Base-by-base conservation (phyloP, 163 green algal genomes). In the Scenedesmus sp. region DNA sequence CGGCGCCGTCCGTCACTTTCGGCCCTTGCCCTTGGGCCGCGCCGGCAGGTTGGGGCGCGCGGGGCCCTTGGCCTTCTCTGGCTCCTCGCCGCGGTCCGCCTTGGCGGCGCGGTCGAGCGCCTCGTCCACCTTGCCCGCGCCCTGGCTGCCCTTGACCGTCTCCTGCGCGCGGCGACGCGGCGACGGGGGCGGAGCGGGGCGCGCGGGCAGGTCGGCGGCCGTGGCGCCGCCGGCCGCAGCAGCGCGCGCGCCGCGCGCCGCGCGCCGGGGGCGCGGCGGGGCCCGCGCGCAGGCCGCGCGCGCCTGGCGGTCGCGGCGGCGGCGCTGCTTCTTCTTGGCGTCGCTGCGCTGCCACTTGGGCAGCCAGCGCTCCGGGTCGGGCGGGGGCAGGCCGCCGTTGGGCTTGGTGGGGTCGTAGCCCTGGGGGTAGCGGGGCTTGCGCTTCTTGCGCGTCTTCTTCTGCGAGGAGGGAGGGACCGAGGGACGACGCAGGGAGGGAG, bases 291-390 rank as follows among this genome's bases (percentile, higher is more conserved):
- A 47, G 7, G n/a, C 39, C 39, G 39, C 39, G 39, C 70, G n/a
- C 42, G 71, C 74, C 62, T 67, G 50, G 36, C 75, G 60, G 29
- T 75, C 60, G 14, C 74, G 60, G 28, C 73, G 58, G 22, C 47
- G 31, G 75, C 48, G 60, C 48, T 88, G 83, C 72, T 88, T 87
- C 76, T 94, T 95, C 84, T 97, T 98, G 83, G 90, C 93, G 17
- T 95, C 93, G 29, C 86, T 86, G 45, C 96, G 89, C 78, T 99
- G 91, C 91, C 94, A 97, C 86, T 97, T 98, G 48, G 96, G 94
- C 67, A 99, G 87, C 96, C 96, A 99, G 63, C 96, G 89, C 88
- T 99, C 96, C 2, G 96, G 95, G 83, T 99, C 92, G 4, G 96
- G 95, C 11, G 84, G 82, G 2, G 94, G 84, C 39, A 89, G 70